These are phyloP conservation scores for Beauveria pseudobassiana DNA, from an alignment of 2,329 filamentous ascomycete genomes.

Conservation along the genomic window DNA sequence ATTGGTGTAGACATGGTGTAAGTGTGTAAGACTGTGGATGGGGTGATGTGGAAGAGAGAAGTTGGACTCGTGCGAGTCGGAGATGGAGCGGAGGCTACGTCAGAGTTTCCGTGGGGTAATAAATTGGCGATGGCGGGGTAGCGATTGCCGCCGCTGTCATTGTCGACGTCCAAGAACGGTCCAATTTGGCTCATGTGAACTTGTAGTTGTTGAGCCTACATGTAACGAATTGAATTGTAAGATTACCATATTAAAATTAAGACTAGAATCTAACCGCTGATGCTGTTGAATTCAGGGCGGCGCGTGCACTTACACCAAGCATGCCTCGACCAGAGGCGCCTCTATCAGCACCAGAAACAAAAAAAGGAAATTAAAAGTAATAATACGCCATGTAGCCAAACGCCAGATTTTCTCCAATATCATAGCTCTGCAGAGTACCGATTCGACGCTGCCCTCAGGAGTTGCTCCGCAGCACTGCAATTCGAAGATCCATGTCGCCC, in stretches of 20 bases:
- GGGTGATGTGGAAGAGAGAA: not conserved
- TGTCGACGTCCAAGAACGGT: too few relatives aligned
- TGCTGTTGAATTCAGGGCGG: not conserved
- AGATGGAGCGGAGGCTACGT: slow-evolving; percentile 3
- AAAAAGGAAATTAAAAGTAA: not conserved
- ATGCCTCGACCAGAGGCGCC: not conserved
- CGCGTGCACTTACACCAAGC: not conserved
- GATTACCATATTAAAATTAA: not conserved
- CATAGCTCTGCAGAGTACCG: not conserved
- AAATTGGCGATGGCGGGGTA: not conserved
- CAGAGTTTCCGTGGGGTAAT: slow-evolving; percentile 11
- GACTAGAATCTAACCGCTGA: not conserved
- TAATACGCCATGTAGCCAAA: not conserved
- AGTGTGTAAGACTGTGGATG: not conserved
- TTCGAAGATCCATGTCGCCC: not conserved
- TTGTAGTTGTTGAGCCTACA: too few relatives aligned
- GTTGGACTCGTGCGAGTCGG: not conserved
- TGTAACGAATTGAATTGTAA: too few relatives aligned
- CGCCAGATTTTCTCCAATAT: not conserved
- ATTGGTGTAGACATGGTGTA: slow-evolving; percentile 14
- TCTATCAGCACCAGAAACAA: not conserved
- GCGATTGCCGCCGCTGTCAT: not conserved
- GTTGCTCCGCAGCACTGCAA: slow-evolving; percentile 3
- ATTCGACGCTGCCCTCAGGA: not conserved
- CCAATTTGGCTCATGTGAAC: not conserved